Percentiles rank a stretch among this genome's conserved stretches.
These are phyloP conservation scores for Eucalyptus albens DNA, from an alignment of 345 rosid genomes.

Conservation along the genomic window DNA sequence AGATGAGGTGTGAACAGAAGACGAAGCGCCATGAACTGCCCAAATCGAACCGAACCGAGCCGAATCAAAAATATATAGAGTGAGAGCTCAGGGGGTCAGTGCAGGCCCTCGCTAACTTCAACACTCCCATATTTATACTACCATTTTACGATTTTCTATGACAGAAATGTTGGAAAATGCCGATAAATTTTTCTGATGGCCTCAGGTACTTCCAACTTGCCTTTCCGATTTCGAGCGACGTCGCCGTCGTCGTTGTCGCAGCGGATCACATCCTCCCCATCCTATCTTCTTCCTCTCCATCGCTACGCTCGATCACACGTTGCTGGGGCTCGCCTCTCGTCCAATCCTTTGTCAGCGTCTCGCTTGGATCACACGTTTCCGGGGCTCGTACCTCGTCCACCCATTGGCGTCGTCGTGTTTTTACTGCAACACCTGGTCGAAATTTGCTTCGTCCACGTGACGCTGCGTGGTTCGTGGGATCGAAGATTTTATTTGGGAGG, in stretches of 20 bases:
- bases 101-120: neutral
- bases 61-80: neutral
- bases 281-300: neutral
- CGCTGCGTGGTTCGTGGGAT: neutral
- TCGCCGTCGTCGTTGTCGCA: neutral
- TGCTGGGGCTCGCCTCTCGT: neutral
- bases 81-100: neutral
- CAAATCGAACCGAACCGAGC: neutral
- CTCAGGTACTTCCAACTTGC: neutral
- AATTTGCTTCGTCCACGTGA: neutral
- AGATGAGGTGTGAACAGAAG: neutral
- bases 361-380: neutral
- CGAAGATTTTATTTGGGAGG: neutral
- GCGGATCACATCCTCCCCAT: neutral
- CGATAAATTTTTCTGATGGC: neutral
- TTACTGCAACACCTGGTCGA: neutral
- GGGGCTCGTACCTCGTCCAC: neutral
- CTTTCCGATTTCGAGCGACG: neutral
- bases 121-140: neutral
- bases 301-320: neutral
- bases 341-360: neutral
- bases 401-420: neutral
- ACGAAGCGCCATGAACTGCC: neutral
- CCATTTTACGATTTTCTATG: neutral
- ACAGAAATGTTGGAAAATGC: neutral